These are phyloP conservation scores for Tillandsia leiboldiana DNA, from an alignment of 176 grass and related monocot species.

Conservation along the genomic window DNA sequence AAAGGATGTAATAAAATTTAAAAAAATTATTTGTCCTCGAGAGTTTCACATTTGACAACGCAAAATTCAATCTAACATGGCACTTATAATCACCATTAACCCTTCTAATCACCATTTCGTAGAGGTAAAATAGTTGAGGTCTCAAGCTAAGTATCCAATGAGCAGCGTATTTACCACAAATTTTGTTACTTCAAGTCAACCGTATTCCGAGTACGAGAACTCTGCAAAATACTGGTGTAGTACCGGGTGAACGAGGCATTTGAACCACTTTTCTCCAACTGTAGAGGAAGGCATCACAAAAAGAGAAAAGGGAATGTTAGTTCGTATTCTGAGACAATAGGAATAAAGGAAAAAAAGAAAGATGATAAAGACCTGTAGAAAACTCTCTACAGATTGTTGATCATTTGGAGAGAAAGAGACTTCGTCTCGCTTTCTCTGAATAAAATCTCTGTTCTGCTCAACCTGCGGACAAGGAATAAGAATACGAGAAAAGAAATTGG, in stretches of 20 bases:
- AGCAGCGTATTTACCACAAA: background rate
- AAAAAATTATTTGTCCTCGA: too few relatives aligned
- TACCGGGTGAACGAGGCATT: slow-evolving; percentile 43
- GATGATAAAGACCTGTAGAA: slow-evolving; percentile 47
- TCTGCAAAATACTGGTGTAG: slow-evolving; percentile 43
- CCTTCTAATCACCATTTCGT: too few relatives aligned
- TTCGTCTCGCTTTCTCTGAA: slow-evolving; percentile 58
- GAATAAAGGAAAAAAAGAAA: background rate
- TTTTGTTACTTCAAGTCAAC: background rate
- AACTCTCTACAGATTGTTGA: slow-evolving; percentile 43
- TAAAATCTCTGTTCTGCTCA: slow-evolving; percentile 57
- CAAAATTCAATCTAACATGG: too few relatives aligned
- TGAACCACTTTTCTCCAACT: slow-evolving; percentile 39
- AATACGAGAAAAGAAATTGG: slow-evolving; percentile 11
- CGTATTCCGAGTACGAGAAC: background rate
- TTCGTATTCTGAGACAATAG: background rate
- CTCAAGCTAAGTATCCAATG: background rate
- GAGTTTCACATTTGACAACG: too few relatives aligned
- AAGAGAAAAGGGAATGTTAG: background rate
- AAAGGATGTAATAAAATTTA: too few relatives aligned
- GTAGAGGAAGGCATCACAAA: slow-evolving; percentile 16
- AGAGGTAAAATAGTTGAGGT: background rate
- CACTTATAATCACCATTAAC: too few relatives aligned
- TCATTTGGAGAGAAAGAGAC: slow-evolving; percentile 89
- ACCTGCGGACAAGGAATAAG: slow-evolving; percentile 36